Conservation (phyloP, 2,329 filamentous ascomycete genomes). For the Blastomyces silverae region DNA sequence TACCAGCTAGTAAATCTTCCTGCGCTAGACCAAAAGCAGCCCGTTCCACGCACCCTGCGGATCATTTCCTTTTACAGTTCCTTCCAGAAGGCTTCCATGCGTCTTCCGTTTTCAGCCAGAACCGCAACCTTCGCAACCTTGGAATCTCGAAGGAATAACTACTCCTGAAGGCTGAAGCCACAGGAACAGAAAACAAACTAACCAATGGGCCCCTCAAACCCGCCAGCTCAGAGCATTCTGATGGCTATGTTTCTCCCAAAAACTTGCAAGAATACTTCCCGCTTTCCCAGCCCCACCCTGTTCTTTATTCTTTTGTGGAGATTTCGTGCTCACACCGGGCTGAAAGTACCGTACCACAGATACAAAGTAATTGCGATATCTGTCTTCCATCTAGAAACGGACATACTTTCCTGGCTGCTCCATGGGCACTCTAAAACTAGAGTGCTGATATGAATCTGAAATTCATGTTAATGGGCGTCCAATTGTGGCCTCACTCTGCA, state of each 20-base stretch:
- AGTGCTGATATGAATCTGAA: no score
- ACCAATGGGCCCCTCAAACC: not conserved
- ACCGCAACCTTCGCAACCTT: not conserved
- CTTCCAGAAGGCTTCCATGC: slow-evolving; percentile 17
- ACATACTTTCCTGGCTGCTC: not conserved
- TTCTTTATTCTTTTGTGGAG: not conserved
- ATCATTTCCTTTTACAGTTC: slow-evolving; percentile 5
- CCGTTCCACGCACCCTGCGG: not conserved
- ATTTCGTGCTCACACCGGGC: not conserved
- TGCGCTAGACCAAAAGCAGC: slow-evolving; percentile 1
- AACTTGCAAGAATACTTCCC: not conserved
- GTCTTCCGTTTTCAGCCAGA: slow-evolving; percentile 13
- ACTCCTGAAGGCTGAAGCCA: no score
- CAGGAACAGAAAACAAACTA: no score
- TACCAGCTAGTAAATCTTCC: not conserved
- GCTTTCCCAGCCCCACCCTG: not conserved
- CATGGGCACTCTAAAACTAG: not conserved
- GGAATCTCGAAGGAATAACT: no score
- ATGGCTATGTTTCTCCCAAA: not conserved
- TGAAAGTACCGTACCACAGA: not conserved
- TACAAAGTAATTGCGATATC: not conserved
- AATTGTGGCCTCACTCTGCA: no score
- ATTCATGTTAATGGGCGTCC: no score
- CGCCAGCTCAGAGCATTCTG: not conserved
- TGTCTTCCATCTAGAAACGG: not conserved